Evolutionary conservation across 176 grass and related monocot species (phyloP), one percentile per base, ranked within the genome.

Genomic region (Carex scoparia): DNA sequence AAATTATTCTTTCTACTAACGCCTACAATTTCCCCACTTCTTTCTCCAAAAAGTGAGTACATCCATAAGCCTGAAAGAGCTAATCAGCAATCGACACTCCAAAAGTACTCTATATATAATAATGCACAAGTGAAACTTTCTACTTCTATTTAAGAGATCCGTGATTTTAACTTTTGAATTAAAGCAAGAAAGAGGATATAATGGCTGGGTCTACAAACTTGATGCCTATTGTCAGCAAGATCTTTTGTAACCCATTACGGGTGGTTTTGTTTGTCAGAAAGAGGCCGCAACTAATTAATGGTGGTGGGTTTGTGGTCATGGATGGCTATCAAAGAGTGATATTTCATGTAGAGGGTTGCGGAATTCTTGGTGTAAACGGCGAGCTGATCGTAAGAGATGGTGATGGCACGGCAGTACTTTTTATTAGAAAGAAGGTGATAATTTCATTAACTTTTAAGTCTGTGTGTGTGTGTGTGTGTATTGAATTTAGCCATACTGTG

Each of bases 271-370:
- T 91, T 77, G 95, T 98, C 65, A 90, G 95, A 42, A 68, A 83
- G 59, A 89, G 95, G 19, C 95, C 95, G 32, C 91, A 60, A 0
- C 65, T 87, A 12, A 84, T 92, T 37, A 94, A 53, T 54, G 95
- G 95, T 6, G 95, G 95, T 5, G 95, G 95, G 4, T 83, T 98
- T 54, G 91, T 94, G 5, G 91, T 98, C 60, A 88, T 88, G 44
- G 77, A 93, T 79, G 65, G 49, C 11, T 65, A 83, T n/a, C 93
- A 94, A 81, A 89, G 74, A 46, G 85, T 69, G 10, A 65, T 90
- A 4, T 98, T 94, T 88, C 84, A 64, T 19, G 95, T 98, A 0
- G 95, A 98, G 49, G 95, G 95, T 44, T 98, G 93, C 35, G 91
- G 95, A 10, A 80, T 89, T 56, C 88, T 98, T 28, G 93, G 95